Evolutionary conservation across 805 yeast genomes (phyloP).

Genomic region (Spathaspora girioi): DNA sequence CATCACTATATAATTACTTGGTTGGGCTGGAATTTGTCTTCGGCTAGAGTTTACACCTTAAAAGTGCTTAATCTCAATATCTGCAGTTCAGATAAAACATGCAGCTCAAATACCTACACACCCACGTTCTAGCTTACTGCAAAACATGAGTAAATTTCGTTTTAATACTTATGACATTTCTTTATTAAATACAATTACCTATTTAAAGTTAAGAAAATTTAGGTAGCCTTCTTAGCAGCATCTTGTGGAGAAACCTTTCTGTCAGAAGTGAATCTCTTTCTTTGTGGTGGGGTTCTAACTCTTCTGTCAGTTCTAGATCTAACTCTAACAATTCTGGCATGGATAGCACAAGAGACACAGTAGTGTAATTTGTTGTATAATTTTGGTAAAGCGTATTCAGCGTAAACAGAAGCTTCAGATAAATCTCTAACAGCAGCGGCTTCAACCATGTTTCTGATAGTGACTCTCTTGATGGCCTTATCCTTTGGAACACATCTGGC

Average conservation of each 20-base stretch:
- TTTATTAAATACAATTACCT: slow-evolving; percentile 3
- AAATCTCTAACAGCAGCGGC: slow-evolving; percentile 99
- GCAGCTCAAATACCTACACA: too few species aligned
- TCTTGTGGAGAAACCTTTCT: slow-evolving; percentile 95
- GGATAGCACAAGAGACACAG: slow-evolving; percentile 99
- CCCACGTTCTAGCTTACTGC: too few species aligned
- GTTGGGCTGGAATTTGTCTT: too few species aligned
- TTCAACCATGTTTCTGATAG: slow-evolving; percentile 99
- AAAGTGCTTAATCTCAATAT: too few species aligned
- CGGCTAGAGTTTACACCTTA: too few species aligned
- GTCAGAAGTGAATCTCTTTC: slow-evolving; percentile 97
- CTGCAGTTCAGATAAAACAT: too few species aligned
- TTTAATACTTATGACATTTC: neutral
- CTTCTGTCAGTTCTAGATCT: slow-evolving; percentile 99
- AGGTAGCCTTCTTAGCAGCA: slow-evolving; percentile 88
- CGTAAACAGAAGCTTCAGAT: slow-evolving; percentile 98
- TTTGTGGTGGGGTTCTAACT: slow-evolving; percentile 97
- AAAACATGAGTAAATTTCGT: too few species aligned
- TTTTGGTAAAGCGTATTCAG: slow-evolving; percentile 99
- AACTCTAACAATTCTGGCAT: slow-evolving; percentile 99
- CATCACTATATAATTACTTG: too few species aligned
- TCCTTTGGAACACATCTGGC: slow-evolving; percentile 99
- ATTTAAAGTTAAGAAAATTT: slow-evolving; percentile 2
- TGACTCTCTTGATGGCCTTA: slow-evolving; percentile 99
- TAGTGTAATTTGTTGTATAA: slow-evolving; percentile 99